Evolutionary conservation across 2,329 filamentous ascomycete genomes (phyloP), one percentile per base, ranked within the genome.

Genomic region (Lachnellula hyalina): DNA sequence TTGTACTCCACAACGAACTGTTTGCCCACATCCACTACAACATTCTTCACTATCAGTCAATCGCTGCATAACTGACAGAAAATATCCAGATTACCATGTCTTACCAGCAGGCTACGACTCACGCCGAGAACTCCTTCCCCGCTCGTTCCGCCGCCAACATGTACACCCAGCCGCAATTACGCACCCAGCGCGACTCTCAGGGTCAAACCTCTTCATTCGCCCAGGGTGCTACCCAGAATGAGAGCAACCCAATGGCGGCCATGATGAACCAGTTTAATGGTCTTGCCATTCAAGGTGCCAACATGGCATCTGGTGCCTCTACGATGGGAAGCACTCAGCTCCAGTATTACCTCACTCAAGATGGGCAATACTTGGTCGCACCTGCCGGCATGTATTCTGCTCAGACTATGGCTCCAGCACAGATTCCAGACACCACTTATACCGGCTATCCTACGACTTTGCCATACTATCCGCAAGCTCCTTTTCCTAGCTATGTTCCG

Each of bases 331-430:
- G 60, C 47, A 58, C 55, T 55, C 68, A 68, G 51, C 15, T 57
- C 35, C 65, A 67, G 52, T 69, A 69, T 60, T 64, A 66, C 25
- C 57, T 65, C 28, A 68, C 65, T 17, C 52, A 64, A 9, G 67
- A 72, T 53, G 71, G 71, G 46, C 72, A 73, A 53, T 61, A 63
- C 47, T 58, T 65, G 50, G 59, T 64, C 36, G 63, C 63, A 47
- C 65, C 67, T 55, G 54, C 53, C 21, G 48, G 61, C 44, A 61
- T 70, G 52, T 71, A 68, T 59, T 57, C 64, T 40, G 50, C 64
- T n/a, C 67, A 68, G 49, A 36, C 64, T 36, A 51, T 69, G 52
- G 60, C 61, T 44, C 52, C 63, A 32, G 49, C 56, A 42, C 65
- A 66, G 51, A 52, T 65, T 38, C 44, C 63, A 25, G 69, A 71